A percentile compares a stretch with the other conserved stretches of the same genome.
Conservation (phyloP, 306 rosid species). For the Lagenaria siceraria region DNA sequence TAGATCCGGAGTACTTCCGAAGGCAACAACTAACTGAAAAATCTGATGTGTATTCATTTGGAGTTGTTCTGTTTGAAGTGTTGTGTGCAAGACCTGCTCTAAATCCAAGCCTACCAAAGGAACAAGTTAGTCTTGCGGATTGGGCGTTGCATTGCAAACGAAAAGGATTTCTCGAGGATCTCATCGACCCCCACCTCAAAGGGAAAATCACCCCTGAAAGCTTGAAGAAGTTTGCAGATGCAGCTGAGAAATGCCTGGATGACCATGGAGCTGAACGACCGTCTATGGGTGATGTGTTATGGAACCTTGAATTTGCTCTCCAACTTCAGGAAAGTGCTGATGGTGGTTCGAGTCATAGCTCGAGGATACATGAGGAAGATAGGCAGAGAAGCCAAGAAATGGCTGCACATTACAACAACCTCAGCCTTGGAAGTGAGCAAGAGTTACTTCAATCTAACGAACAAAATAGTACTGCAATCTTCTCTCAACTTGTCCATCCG, state of each 20-base stretch:
- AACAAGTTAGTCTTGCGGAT: slow-evolving; percentile 44
- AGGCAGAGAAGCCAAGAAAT: slow-evolving; percentile 8
- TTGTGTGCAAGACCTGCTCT: slow-evolving; percentile 41
- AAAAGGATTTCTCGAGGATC: slow-evolving; percentile 30
- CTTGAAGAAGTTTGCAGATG: slow-evolving; percentile 35
- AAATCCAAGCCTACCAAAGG: slow-evolving; percentile 35
- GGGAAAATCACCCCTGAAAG: slow-evolving; percentile 37
- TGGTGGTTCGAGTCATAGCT: background rate
- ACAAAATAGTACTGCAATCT: slow-evolving; percentile 16
- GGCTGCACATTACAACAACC: slow-evolving; percentile 31
- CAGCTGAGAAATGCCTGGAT: slow-evolving; percentile 39
- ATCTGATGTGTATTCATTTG: slow-evolving; percentile 42
- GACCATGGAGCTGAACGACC: slow-evolving; percentile 34
- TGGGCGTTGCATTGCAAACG: slow-evolving; percentile 37
- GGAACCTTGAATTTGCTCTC: slow-evolving; percentile 43
- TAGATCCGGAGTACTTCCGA: slow-evolving; percentile 39
- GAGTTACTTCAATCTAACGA: slow-evolving; percentile 11
- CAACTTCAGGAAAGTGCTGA: slow-evolving; percentile 32
- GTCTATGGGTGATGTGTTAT: slow-evolving; percentile 32
- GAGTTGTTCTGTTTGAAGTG: slow-evolving; percentile 40
- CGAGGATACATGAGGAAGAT: slow-evolving; percentile 4
- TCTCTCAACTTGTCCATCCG: slow-evolving; percentile 39
- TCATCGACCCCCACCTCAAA: slow-evolving; percentile 31
- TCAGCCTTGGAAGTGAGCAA: slow-evolving; percentile 30
- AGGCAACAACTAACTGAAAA: slow-evolving; percentile 43